A percentile compares a stretch with the other conserved stretches of the same genome.
Evolutionary conservation across 2,329 filamentous ascomycete genomes (phyloP).

Genomic region (Diplodia seriata): DNA sequence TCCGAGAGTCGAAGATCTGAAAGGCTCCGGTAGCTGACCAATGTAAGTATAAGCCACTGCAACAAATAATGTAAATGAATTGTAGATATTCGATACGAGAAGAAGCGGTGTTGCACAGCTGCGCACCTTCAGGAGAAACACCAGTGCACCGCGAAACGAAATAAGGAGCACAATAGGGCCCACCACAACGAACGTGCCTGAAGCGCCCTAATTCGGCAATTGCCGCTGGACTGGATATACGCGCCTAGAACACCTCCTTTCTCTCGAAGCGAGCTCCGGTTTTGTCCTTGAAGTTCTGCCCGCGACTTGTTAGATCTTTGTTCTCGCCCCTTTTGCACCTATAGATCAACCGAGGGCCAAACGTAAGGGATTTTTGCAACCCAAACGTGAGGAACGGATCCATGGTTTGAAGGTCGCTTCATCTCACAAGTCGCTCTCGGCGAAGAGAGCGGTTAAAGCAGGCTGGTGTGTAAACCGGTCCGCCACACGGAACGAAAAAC

Average conservation of each 20-base stretch:
- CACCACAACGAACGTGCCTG: constrained; percentile 10
- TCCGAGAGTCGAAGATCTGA: constrained; percentile 31
- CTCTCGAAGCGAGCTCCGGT: neutral
- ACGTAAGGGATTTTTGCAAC: neutral
- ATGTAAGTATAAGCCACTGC: constrained; percentile 3
- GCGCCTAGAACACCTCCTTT: neutral
- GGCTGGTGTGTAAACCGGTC: no score
- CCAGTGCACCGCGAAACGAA: constrained; percentile 7
- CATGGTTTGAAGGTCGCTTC: neutral
- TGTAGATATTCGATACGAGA: neutral
- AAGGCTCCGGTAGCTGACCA: neutral
- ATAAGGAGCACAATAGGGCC: constrained; percentile 20
- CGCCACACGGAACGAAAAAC: no score
- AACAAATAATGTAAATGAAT: neutral
- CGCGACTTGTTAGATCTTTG: neutral
- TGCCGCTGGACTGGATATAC: neutral
- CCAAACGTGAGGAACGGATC: neutral
- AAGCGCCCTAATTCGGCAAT: constrained; percentile 1
- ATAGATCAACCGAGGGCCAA: neutral
- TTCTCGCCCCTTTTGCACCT: neutral
- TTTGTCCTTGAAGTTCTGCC: neutral
- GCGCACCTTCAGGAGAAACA: neutral
- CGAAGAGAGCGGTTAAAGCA: neutral
- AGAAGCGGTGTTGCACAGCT: neutral
- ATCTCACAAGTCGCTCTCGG: neutral